A percentile compares a stretch with the other conserved stretches of the same genome.
These are phyloP conservation scores for Saitoella complicata DNA, from an alignment of 805 yeast genomes.

Conservation along the genomic window DNA sequence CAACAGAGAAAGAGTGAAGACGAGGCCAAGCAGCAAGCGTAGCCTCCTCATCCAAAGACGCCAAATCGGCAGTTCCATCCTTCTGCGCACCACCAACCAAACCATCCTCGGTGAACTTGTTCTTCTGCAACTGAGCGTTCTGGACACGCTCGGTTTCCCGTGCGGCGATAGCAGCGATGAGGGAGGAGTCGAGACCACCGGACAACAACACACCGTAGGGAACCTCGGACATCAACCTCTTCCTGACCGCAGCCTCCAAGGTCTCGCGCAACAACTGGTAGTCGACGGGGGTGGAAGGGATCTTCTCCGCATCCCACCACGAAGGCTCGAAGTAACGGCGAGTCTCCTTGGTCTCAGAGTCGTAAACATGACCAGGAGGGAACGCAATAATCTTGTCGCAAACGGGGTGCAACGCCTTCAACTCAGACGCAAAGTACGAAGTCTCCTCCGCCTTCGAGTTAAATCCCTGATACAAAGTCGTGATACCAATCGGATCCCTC, in stretches of 20 bases:
- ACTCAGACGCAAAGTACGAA: constrained; percentile 81
- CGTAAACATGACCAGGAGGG: constrained; percentile 98
- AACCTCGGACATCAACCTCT: constrained; percentile 98
- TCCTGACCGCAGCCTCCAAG: constrained; percentile 89
- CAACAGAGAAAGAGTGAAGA: constrained; percentile 92
- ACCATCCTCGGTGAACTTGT: constrained; percentile 17
- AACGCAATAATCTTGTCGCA: constrained; percentile 85
- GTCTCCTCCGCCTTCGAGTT: constrained; percentile 50
- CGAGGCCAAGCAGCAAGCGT: constrained; percentile 48
- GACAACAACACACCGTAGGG: constrained; percentile 95
- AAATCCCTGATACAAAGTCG: constrained; percentile 91
- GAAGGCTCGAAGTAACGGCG: constrained; percentile 81
- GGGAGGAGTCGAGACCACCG: constrained; percentile 94
- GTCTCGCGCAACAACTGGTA: constrained; percentile 54
- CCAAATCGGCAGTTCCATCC: constrained; percentile 36
- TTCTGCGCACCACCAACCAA: too few relatives aligned
- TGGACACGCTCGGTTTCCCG: constrained; percentile 75
- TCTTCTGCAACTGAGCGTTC: constrained; percentile 4
- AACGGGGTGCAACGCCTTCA: constrained; percentile 84
- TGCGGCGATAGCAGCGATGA: constrained; percentile 94
- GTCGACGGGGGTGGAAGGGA: constrained; percentile 68
- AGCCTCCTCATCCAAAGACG: constrained; percentile 84
- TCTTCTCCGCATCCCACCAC: constrained; percentile 77
- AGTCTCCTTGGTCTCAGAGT: constrained; percentile 70
- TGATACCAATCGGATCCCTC: constrained; percentile 95